phyloP scores from a whole-genome alignment of 2,329 filamentous ascomycete genomes.

The Alternaria consortialis region DNA sequence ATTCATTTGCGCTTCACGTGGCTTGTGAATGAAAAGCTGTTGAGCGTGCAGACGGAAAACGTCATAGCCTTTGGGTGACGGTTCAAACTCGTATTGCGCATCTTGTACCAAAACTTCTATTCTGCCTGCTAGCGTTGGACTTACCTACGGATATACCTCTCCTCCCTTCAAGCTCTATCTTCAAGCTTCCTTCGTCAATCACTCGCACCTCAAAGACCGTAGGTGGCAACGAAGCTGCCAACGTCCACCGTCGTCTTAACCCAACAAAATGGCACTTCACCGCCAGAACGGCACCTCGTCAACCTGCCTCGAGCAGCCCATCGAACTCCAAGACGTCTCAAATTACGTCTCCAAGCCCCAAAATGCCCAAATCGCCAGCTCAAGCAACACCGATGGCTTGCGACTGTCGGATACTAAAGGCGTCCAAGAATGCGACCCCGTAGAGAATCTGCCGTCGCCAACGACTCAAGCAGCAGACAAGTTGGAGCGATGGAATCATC shows the following conservation, averaged over 20 bases:
- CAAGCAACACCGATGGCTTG: slow-evolving; percentile 17
- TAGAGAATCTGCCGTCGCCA: slow-evolving; percentile 58
- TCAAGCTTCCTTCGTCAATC: not conserved
- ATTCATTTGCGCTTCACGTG: not conserved
- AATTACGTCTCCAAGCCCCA: slow-evolving; percentile 29
- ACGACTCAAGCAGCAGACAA: slow-evolving; percentile 53
- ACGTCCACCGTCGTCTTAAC: not conserved
- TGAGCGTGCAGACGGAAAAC: not conserved
- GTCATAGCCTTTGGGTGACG: not conserved
- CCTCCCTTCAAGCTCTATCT: not conserved
- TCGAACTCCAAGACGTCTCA: slow-evolving; percentile 46
- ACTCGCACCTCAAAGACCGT: not conserved
- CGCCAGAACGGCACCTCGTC: slow-evolving; percentile 47
- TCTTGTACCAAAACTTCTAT: not conserved
- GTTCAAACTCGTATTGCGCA: not conserved
- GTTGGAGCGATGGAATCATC: slow-evolving; percentile 70
- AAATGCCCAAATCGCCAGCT: slow-evolving; percentile 28
- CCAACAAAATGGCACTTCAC: slow-evolving; percentile 33
- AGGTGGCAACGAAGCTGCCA: not conserved
- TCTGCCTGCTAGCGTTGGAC: not conserved
- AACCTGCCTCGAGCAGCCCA: slow-evolving; percentile 43
- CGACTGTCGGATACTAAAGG: slow-evolving; percentile 28
- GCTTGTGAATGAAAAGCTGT: not conserved
- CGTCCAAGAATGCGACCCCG: slow-evolving; percentile 27
- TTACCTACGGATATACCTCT: not conserved